These are phyloP conservation scores for Ustilago loliicola DNA, from an alignment of 1,284 basidiomycete genomes.

Conservation along the genomic window DNA sequence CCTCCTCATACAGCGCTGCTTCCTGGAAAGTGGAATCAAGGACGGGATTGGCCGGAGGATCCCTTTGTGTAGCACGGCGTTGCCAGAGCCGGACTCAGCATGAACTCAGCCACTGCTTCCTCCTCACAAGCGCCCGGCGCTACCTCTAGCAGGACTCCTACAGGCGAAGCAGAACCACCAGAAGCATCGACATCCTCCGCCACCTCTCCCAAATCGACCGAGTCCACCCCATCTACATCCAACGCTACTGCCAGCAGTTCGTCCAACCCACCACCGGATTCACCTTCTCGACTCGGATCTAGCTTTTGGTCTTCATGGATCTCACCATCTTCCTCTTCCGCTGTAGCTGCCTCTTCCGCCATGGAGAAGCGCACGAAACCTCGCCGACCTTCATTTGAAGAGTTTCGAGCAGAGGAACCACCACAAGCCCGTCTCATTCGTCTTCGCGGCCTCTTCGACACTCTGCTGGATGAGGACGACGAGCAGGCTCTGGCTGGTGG, in stretches of 20 bases:
- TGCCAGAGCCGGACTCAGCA: conserved; percentile 9
- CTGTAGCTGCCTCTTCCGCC: conserved; percentile 55
- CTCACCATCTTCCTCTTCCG: conserved; percentile 56
- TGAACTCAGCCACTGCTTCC: conserved; percentile 23
- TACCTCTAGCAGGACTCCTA: conserved; percentile 3
- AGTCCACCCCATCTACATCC: neutral
- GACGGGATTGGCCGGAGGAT: neutral
- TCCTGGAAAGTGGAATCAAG: conserved; percentile 1
- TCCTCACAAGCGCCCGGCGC: conserved; percentile 19
- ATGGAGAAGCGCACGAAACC: conserved; percentile 51
- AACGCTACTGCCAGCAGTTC: neutral
- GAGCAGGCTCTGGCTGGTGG: conserved; percentile 66
- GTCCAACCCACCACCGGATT: conserved; percentile 11
- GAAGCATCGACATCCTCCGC: conserved; percentile 21
- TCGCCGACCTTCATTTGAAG: conserved; percentile 59
- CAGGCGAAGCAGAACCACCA: conserved; percentile 29
- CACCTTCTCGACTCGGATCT: conserved; percentile 45
- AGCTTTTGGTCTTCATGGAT: conserved; percentile 57
- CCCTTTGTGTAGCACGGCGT: conserved; percentile 1
- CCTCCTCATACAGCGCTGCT: conserved; percentile 1
- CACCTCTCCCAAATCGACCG: neutral
- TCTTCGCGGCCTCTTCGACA: conserved; percentile 68
- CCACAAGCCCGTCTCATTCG: conserved; percentile 68
- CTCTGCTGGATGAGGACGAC: conserved; percentile 65
- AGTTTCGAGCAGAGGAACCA: conserved; percentile 67